These are phyloP conservation scores for Zygosaccharomyces bailii DNA, from an alignment of 805 yeast species.

Conservation along the genomic window DNA sequence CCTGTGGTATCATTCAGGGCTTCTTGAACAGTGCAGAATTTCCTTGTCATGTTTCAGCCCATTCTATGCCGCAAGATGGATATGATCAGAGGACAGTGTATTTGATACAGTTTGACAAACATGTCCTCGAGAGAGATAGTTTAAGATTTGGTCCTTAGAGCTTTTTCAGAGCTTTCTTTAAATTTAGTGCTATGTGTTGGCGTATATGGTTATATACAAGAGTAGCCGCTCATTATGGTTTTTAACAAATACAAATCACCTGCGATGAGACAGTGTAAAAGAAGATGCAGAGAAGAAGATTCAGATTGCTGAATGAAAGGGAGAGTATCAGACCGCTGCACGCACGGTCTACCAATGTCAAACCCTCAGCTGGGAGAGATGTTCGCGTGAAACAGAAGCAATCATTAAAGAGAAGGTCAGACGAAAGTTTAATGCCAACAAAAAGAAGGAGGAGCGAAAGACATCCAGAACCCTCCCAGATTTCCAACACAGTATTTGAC, in stretches of 20 bases:
- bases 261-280: not conserved
- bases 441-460: conserved; percentile 10
- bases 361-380: conserved; percentile 1
- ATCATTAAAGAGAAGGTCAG: not conserved
- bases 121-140: conserved; percentile 53
- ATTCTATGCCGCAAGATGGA: conserved; percentile 59
- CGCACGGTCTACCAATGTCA: conserved; percentile 19
- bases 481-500: conserved; percentile 12
- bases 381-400: conserved; percentile 3
- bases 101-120: conserved; percentile 64
- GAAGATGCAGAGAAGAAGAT: conserved; percentile 16
- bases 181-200: not conserved
- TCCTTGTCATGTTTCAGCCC: conserved; percentile 75
- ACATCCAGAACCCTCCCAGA: not conserved
- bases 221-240: not conserved
- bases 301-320: conserved; percentile 11
- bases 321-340: conserved; percentile 17
- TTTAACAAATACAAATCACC: not conserved
- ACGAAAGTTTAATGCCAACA: conserved; percentile 1
- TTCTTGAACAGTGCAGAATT: conserved; percentile 68
- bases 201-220: conserved; percentile 6
- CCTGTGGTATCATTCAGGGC: conserved; percentile 86
- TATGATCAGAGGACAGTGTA: conserved; percentile 67
- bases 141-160: conserved; percentile 34
- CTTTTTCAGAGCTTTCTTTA: not conserved